Base-by-base conservation (phyloP, 2,329 filamentous ascomycete species). In the Coniochaeta hoffmannii region DNA sequence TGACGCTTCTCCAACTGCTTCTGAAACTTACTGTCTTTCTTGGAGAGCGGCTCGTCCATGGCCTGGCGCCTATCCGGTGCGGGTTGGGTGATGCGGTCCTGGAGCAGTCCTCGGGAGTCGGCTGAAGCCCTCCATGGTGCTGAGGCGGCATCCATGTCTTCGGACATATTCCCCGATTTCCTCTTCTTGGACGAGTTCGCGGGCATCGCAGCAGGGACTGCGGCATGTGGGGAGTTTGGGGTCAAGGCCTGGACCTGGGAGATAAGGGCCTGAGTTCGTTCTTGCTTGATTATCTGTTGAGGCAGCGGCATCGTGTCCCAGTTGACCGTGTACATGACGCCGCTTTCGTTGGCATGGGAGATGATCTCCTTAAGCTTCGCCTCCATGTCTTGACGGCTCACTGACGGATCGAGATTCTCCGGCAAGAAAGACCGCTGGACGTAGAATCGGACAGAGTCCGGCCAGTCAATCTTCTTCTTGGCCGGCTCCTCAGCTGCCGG, bases 361-460 rank as follows among this genome's bases (percentile, higher is more conserved):
- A 99, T 97, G 62, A 91, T 87, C 58, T 86, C 76, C 71, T 93
- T 96, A 60, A 99, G 76, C 67, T 91, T 95, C 58, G 78, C 76
- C 70, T 96, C 88, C 78, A 97, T 87, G 56, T 96, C 90, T 54
- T 78, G 65, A 54, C 81, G 80, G 53, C 75, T 70, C 49, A 92
- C 81, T 36, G 81, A 79, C 5, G 79, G 65, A 59, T 88, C 79
- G 61, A 85, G 76, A 67, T 91, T 89, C 57, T 85, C 81, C 26
- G 84, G 81, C 53, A 89, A 84, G 68, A 97, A 97, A 26, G 91
- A 92, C 66, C 91, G 86, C 65, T 91, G 87, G 31, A 97, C 93
- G 73, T 97, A 97, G 61, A 81, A 78, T 63, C 91, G 88, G 58
- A 97, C 90, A n/a, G 87, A 82, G 44, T 82, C 76, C 31, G 91